These are phyloP conservation scores for Botryobasidium botryosum DNA, from an alignment of 768 basidiomycete species.

Conservation along the genomic window DNA sequence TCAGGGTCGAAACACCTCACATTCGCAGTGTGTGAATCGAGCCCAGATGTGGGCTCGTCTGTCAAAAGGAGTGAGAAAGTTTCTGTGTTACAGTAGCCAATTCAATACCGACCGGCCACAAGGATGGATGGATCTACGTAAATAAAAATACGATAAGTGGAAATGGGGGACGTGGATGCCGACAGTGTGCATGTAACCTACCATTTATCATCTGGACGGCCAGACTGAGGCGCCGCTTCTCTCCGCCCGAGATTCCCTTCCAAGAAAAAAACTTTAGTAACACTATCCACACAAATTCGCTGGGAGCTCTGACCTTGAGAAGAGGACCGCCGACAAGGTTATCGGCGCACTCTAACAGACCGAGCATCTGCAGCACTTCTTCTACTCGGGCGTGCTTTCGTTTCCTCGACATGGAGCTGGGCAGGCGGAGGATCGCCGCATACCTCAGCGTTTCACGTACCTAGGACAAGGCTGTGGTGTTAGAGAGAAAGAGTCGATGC, in stretches of 20 bases:
- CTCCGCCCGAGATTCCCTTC: conserved; percentile 32
- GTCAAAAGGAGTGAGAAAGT: not conserved
- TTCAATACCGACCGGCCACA: conserved; percentile 15
- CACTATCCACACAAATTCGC: not conserved
- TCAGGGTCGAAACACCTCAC: not conserved
- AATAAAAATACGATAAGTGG: conserved; percentile 17
- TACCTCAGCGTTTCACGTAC: conserved; percentile 23
- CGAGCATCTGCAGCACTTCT: conserved; percentile 29
- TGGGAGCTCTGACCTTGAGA: conserved; percentile 13
- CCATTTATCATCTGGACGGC: conserved; percentile 24
- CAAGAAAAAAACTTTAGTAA: not conserved
- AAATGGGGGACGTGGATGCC: too few relatives aligned
- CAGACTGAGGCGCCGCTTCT: conserved; percentile 29
- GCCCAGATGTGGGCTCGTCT: conserved; percentile 21
- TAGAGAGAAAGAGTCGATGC: not conserved
- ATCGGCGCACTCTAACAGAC: conserved; percentile 30
- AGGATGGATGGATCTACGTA: conserved; percentile 25
- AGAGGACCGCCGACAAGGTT: conserved; percentile 28
- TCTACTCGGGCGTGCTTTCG: conserved; percentile 28
- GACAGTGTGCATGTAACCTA: not conserved
- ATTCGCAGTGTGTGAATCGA: conserved; percentile 28
- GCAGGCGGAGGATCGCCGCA: conserved; percentile 26
- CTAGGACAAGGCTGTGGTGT: conserved; percentile 7
- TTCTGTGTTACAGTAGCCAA: not conserved
- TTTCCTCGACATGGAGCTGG: conserved; percentile 19